These are phyloP conservation scores for Paramecium biaurelia DNA, from an alignment of 73 alveolate genomes.

Conservation along the genomic window DNA sequence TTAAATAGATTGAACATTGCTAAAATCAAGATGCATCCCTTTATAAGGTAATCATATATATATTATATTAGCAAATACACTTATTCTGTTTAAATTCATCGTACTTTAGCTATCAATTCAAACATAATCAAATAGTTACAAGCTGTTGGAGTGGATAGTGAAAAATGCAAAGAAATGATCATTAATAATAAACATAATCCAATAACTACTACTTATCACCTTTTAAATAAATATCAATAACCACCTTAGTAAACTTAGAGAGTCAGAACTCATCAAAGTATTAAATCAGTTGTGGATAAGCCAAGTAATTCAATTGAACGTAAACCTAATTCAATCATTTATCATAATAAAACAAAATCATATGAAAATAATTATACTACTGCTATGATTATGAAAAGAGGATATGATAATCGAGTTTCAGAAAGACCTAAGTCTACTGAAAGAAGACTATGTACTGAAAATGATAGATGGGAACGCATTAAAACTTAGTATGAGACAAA, in stretches of 20 bases:
- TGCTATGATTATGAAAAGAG: not conserved
- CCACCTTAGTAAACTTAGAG: not conserved
- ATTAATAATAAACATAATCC: slow-evolving; percentile 83
- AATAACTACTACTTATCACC: slow-evolving; percentile 85
- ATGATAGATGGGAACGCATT: not conserved
- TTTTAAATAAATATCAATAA: not conserved
- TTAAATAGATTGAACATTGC: slow-evolving; percentile 51
- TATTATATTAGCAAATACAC: not conserved
- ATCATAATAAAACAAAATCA: slow-evolving; percentile 26
- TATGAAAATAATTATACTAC: not conserved
- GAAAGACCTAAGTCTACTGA: not conserved
- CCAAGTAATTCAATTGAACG: not conserved
- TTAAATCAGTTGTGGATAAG: not conserved
- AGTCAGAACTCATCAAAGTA: slow-evolving; percentile 18
- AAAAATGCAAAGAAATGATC: slow-evolving; percentile 60
- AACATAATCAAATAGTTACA: slow-evolving; percentile 56
- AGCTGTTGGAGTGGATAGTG: slow-evolving; percentile 52
- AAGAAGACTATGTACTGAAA: not conserved
- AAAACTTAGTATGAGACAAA: not conserved
- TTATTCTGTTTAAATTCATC: not conserved
- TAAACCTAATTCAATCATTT: not conserved
- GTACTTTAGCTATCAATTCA: slow-evolving; percentile 61
- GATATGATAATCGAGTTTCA: not conserved
- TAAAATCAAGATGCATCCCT: slow-evolving; percentile 72
- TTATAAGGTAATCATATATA: slow-evolving; percentile 70